Percentiles rank a stretch among this genome's conserved stretches.
These are phyloP conservation scores for Boeremia lycopersici DNA, from an alignment of 2,329 filamentous ascomycete genomes.

Conservation along the genomic window DNA sequence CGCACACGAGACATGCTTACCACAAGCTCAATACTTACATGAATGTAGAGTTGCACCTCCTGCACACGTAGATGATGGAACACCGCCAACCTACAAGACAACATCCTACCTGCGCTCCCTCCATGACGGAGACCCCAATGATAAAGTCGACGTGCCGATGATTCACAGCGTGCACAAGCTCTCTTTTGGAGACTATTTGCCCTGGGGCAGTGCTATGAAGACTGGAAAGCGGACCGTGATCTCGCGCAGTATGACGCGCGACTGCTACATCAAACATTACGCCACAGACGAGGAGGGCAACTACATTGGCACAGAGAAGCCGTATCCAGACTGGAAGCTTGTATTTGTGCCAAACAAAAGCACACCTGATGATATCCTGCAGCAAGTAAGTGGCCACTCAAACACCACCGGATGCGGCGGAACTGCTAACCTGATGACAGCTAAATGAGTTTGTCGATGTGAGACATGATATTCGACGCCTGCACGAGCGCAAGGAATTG, in stretches of 20 bases:
- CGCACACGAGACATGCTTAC: not conserved
- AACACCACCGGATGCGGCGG: not conserved
- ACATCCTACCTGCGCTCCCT: slow-evolving; percentile 8
- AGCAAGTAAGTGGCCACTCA: not conserved
- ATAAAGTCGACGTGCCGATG: slow-evolving; percentile 13
- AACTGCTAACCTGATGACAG: not conserved
- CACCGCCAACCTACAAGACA: slow-evolving; percentile 2
- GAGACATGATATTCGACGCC: slow-evolving; percentile 8
- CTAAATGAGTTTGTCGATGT: slow-evolving; percentile 11
- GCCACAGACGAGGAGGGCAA: slow-evolving; percentile 15
- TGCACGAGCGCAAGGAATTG: slow-evolving; percentile 9
- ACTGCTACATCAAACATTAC: slow-evolving; percentile 16
- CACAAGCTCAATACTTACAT: not conserved
- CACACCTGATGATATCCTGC: slow-evolving; percentile 9
- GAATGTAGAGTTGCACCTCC: not conserved
- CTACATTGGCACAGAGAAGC: slow-evolving; percentile 13
- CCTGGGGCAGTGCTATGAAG: slow-evolving; percentile 9
- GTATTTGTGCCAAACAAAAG: slow-evolving; percentile 14
- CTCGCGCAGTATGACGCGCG: slow-evolving; percentile 14
- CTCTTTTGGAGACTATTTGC: slow-evolving; percentile 10
- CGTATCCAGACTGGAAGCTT: slow-evolving; percentile 9
- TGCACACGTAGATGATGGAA: not conserved
- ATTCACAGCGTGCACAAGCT: slow-evolving; percentile 12
- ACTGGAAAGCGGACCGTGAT: slow-evolving; percentile 10
- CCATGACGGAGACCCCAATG: slow-evolving; percentile 5